Conservation (phyloP, 2,329 filamentous ascomycete species). For the Tolypocladium tundrense region DNA sequence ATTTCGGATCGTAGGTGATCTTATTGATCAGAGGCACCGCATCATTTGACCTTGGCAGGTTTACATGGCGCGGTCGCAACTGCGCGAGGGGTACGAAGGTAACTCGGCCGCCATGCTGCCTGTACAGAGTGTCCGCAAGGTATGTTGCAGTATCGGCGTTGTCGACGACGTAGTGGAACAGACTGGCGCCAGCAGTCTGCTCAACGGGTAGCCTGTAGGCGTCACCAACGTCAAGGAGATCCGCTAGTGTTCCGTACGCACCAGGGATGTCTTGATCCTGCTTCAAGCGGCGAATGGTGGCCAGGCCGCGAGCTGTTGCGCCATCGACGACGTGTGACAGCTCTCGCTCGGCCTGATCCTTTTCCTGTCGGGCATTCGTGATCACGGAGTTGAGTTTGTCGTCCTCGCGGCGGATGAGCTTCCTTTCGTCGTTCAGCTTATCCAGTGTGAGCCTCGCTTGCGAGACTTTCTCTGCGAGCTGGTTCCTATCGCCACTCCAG, state of each 20-base stretch:
- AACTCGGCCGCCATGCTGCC: slow-evolving; percentile 71
- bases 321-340: slow-evolving; percentile 83
- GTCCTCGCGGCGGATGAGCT: slow-evolving; percentile 79
- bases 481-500: slow-evolving; percentile 63
- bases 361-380: slow-evolving; percentile 63
- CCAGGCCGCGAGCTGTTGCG: slow-evolving; percentile 75
- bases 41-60: slow-evolving; percentile 77
- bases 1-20: slow-evolving; percentile 65
- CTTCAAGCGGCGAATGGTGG: slow-evolving; percentile 77
- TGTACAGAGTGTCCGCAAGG: slow-evolving; percentile 69
- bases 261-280: slow-evolving; percentile 70
- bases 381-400: slow-evolving; percentile 75
- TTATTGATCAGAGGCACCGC: slow-evolving; percentile 81
- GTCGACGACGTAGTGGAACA: slow-evolving; percentile 96
- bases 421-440: slow-evolving; percentile 74
- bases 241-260: slow-evolving; percentile 85
- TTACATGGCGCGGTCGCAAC: slow-evolving; percentile 58
- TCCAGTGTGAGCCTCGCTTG: slow-evolving; percentile 70
- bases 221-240: slow-evolving; percentile 80
- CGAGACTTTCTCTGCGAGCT: slow-evolving; percentile 63
- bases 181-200: slow-evolving; percentile 80
- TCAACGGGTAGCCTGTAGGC: slow-evolving; percentile 83
- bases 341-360: slow-evolving; percentile 65
- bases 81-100: slow-evolving; percentile 93
- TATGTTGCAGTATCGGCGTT: slow-evolving; percentile 78